Base-by-base conservation (phyloP, 116 monocot genomes). In the Papilionanthe hybrid region DNA sequence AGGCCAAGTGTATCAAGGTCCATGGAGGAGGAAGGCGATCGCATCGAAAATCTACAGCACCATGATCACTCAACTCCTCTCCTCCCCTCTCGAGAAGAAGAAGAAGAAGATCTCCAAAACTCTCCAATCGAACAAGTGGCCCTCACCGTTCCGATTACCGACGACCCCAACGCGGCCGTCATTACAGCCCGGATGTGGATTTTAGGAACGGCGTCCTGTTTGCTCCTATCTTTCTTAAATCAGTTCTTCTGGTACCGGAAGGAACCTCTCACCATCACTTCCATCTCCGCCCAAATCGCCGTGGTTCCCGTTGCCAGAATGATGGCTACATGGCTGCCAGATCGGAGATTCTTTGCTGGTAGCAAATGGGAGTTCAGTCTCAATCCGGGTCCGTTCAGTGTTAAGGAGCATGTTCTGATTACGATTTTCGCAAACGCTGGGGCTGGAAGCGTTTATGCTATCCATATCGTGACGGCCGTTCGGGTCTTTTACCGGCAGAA, bases 221-320 rank as follows among this genome's bases (percentile, higher is more conserved):
- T 42, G 6, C 75, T 89, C 4, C 57, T 89, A 13, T 82, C 86
- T 18, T 89, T 89, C 79, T 55, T 89, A 11, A 89, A 89, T 82
- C 89, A 89, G 82, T 89, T 89, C 84, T 89, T 89, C 82, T 86
- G 82, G 84, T 89, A 89, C 89, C 76, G 89, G 1, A 89, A 80
- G 20, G 89, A 89, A 77, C 89, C 89, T 23, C 76, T 89, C 29
- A 77, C 82, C 48, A 82, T 89, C 65, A 89, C 84, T n/a, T 82
- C 86, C 66, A 80, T 89, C 72, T 86, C 89, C 5, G 88, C 85
- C 0, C 88, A 88, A 82, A 83, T 88, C 68, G 85, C 88, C 5
- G 84, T 85, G 32, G 82, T 88, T 15, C 88, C 88, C 0, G 73
- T 85, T 12, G 88, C 85, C 42, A 84, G 82, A 42, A 73, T 88